Evolutionary conservation across 2,329 filamentous ascomycete species (phyloP).

Genomic region (Sclerotinia subarctica): DNA sequence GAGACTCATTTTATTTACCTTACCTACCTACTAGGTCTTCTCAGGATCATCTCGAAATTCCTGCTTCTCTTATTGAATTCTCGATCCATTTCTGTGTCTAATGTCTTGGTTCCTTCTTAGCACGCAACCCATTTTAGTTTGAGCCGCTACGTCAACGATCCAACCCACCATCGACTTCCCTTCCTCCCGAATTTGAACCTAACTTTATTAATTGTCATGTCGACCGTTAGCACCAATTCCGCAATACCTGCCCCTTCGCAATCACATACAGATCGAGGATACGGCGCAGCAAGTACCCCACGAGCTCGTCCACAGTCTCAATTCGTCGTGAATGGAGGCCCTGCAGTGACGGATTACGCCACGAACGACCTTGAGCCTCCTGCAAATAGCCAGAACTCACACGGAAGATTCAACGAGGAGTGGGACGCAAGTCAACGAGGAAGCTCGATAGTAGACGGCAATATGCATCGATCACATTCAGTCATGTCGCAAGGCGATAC

Average conservation of each 20-base stretch:
- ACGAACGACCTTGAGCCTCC: constrained; percentile 30
- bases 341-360: constrained; percentile 29
- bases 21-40: background rate
- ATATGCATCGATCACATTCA: constrained; percentile 61
- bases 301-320: constrained; percentile 24
- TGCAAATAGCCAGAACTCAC: constrained; percentile 27
- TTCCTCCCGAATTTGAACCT: background rate
- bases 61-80: background rate
- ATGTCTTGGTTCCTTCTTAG: constrained; percentile 2
- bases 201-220: constrained; percentile 25
- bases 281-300: constrained; percentile 30
- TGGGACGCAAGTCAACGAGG: constrained; percentile 68
- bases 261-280: constrained; percentile 33
- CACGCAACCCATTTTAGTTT: constrained; percentile 5
- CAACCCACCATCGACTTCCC: background rate
- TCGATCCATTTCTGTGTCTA: background rate
- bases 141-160: constrained; percentile 1
- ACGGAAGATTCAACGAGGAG: constrained; percentile 63
- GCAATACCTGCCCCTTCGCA: constrained; percentile 34
- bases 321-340: constrained; percentile 28
- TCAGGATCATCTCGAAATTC: background rate
- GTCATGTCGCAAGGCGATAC: constrained; percentile 41
- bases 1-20: background rate
- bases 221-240: constrained; percentile 28
- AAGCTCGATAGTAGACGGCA: constrained; percentile 56